Evolutionary conservation across 2,329 filamentous ascomycete genomes (phyloP).

Genomic region (Penicillium sumatraense): DNA sequence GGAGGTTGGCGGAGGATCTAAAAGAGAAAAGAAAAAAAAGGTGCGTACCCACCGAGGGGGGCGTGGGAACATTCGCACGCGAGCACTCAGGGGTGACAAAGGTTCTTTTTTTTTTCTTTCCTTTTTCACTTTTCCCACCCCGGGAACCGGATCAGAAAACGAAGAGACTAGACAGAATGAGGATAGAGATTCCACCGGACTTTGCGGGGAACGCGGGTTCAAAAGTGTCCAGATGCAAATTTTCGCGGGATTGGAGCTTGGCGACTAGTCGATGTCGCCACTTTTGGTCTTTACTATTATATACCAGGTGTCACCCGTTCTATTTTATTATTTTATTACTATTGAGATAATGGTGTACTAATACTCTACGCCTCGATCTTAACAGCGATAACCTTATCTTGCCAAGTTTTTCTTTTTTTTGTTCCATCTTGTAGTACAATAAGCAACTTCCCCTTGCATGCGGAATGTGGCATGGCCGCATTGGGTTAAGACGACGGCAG

Average conservation of each 20-base stretch:
- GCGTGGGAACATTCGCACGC: constrained; percentile 22
- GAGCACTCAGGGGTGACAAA: constrained; percentile 18
- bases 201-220: constrained; percentile 23
- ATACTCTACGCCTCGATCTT: not conserved
- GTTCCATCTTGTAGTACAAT: too few species aligned
- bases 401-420: too few species aligned
- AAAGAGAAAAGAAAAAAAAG: constrained; percentile 16
- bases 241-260: constrained; percentile 28
- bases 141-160: not conserved
- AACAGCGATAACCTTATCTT: not conserved
- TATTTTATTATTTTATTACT: too few species aligned
- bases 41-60: constrained; percentile 22
- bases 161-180: constrained; percentile 17
- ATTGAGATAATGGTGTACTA: not conserved
- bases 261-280: constrained; percentile 12
- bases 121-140: not conserved
- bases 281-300: too few species aligned
- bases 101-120: not conserved
- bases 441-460: constrained; percentile 7
- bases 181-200: constrained; percentile 7
- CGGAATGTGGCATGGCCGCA: constrained; percentile 16
- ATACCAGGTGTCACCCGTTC: too few species aligned
- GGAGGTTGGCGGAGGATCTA: constrained; percentile 21
- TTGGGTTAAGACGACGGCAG: not conserved
- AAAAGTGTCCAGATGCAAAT: constrained; percentile 16